Evolutionary conservation across 225 moss, liverwort and hornwort species (phyloP), one percentile per base, ranked within the genome.

Genomic region (Pleurozium schreberi): DNA sequence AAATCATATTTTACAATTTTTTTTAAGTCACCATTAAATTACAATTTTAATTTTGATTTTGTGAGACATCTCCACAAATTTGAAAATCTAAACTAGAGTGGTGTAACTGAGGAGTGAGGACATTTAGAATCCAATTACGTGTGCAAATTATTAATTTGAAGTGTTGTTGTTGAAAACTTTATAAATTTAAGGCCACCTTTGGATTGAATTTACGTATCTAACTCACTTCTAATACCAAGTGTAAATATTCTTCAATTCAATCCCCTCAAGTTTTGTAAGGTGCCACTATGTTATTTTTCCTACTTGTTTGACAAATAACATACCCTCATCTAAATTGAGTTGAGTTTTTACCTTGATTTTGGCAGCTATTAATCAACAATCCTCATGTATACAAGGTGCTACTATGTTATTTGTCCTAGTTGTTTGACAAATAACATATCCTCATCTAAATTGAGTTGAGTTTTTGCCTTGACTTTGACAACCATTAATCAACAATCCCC

Each of bases 331-430:
- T 42, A 14, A 42, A 70, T 70, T 42, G 14, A 42, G 3, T 69
- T 14, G n/a, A 26, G 14, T 4, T 42, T 70, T 25, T 3, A 70
- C 17, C 0, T 70, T 7, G 9, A 26, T 26, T 15, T 7, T 42
- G 8, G 14, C 26, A 42, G 42, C 8, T 70, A 42, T 42, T 27
- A 15, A 71, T 71, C 9, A 43, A 40, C 16, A 71, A n/a, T n/a
- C n/a, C n/a, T n/a, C n/a, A n/a, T 17, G 0, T 5, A 0, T 45
- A 45, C 36, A 43, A 43, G 6, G 9, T 43, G 10, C 43, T 0
- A 27, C 6, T 43, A 27, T 0, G 0, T 70, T 1, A 26, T 1
- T 42, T 14, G 23, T 13, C 12, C 9, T 69, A 69, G 2, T 23
- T 67, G 7, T 67, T 0, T 68, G 9, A 21, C 4, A 68, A 40